phyloP scores from a whole-genome alignment of 441 rosid genomes.

The Populus hybrid region DNA sequence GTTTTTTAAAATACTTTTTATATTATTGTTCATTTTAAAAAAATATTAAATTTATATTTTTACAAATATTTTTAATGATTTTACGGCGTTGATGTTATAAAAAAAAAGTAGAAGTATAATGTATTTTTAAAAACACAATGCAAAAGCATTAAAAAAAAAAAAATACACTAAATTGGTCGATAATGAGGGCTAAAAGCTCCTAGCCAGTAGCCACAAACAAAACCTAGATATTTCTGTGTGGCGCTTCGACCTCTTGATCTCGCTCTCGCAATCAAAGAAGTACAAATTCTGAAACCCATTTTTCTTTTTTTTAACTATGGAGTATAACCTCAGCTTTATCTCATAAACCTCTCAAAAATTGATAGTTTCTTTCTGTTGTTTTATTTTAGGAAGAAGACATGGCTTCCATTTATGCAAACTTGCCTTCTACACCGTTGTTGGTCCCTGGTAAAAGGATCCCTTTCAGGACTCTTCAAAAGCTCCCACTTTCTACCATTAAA shows the following conservation, averaged over 20 bases:
- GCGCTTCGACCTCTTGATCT: background rate
- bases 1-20: no score
- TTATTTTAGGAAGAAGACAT: constrained; percentile 31
- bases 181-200: background rate
- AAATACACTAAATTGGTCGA: background rate
- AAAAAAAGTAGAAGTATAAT: no score
- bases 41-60: no score
- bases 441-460: constrained; percentile 39
- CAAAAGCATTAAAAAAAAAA: no score
- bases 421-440: constrained; percentile 40
- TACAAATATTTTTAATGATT: no score
- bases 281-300: background rate
- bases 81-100: no score
- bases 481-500: constrained; percentile 33
- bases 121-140: no score
- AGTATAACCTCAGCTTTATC: background rate
- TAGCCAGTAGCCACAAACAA: background rate
- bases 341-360: background rate
- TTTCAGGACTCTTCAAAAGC: constrained; percentile 38
- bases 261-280: background rate
- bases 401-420: constrained; percentile 50
- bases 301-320: background rate
- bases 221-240: constrained; percentile 10
- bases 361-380: background rate
- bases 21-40: no score